A percentile compares a stretch with the other conserved stretches of the same genome.
Evolutionary conservation across 2,329 filamentous ascomycete species (phyloP).

Genomic region (Clarireedia paspali): DNA sequence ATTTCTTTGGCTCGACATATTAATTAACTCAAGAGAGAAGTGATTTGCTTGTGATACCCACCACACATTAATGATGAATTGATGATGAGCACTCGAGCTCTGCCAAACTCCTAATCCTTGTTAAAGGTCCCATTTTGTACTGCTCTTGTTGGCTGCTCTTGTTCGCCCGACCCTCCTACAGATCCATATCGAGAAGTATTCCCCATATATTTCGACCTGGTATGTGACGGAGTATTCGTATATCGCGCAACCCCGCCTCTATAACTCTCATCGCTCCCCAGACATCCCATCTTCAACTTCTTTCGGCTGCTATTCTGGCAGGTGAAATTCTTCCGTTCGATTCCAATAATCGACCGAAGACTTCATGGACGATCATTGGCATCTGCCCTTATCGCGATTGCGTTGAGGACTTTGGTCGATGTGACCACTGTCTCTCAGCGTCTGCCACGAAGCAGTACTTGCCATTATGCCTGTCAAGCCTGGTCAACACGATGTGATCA

Average conservation of each 20-base stretch:
- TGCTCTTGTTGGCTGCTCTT: slow-evolving; percentile 1
- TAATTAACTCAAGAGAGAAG: slow-evolving; percentile 1
- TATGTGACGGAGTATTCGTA: background rate
- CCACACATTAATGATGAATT: too few species aligned
- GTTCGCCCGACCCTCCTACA: background rate
- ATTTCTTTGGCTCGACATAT: background rate
- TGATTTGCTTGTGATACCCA: slow-evolving; percentile 2
- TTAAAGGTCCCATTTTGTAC: background rate
- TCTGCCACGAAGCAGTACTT: slow-evolving; percentile 31
- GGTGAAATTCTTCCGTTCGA: slow-evolving; percentile 17
- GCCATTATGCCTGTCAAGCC: slow-evolving; percentile 34
- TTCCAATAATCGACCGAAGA: slow-evolving; percentile 20
- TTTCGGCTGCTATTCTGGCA: slow-evolving; percentile 22
- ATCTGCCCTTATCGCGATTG: slow-evolving; percentile 49
- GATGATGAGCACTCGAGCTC: too few species aligned
- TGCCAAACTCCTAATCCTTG: background rate
- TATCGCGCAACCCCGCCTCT: slow-evolving; percentile 17
- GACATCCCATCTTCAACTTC: slow-evolving; percentile 16
- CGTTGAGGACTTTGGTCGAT: slow-evolving; percentile 52
- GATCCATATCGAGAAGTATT: background rate
- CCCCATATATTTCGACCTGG: background rate
- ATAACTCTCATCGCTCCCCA: slow-evolving; percentile 1
- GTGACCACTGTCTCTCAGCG: slow-evolving; percentile 38
- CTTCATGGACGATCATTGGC: slow-evolving; percentile 48
- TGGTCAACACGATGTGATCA: slow-evolving; percentile 20